phyloP scores from a whole-genome alignment of 2,329 filamentous ascomycete genomes.

The Juglanconis sp. region DNA sequence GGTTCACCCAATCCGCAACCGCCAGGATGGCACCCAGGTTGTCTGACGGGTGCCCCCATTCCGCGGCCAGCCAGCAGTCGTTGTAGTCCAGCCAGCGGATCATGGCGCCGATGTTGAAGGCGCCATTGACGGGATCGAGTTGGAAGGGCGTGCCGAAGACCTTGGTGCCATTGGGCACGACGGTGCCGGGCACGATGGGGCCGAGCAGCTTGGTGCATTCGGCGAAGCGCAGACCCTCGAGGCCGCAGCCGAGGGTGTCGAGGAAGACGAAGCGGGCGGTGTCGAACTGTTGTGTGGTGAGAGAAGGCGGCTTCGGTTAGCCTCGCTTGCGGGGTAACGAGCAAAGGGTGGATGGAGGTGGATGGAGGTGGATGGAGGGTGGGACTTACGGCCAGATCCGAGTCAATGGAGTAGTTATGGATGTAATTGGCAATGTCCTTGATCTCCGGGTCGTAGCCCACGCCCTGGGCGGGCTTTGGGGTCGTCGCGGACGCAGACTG shows the following conservation, averaged over 20 bases:
- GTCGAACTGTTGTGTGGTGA: slow-evolving; percentile 63
- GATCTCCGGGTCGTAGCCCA: slow-evolving; percentile 86
- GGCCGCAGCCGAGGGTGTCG: slow-evolving; percentile 93
- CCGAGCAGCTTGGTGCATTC: slow-evolving; percentile 95
- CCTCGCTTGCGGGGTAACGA: slow-evolving; percentile 16
- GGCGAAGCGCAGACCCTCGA: slow-evolving; percentile 92
- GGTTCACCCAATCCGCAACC: slow-evolving; percentile 95
- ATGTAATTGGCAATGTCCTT: slow-evolving; percentile 94
- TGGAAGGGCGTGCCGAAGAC: slow-evolving; percentile 91
- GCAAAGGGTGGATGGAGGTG: not conserved
- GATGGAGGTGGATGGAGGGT: not conserved
- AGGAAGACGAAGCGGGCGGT: slow-evolving; percentile 95
- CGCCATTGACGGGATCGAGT: slow-evolving; percentile 90
- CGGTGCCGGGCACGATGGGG: slow-evolving; percentile 83
- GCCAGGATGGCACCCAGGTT: slow-evolving; percentile 96
- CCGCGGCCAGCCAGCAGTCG: slow-evolving; percentile 97
- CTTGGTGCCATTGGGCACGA: slow-evolving; percentile 86
- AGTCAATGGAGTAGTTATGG: slow-evolving; percentile 86
- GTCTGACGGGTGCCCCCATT: slow-evolving; percentile 98
- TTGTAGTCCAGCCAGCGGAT: slow-evolving; percentile 99
- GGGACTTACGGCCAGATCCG: slow-evolving; percentile 79
- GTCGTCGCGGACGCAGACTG: slow-evolving; percentile 45
- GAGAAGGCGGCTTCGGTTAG: slow-evolving; percentile 19
- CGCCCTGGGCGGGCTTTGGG: slow-evolving; percentile 44
- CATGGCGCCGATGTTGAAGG: slow-evolving; percentile 99